Conservation (phyloP, 345 rosid species). For the Salix exigua region DNA sequence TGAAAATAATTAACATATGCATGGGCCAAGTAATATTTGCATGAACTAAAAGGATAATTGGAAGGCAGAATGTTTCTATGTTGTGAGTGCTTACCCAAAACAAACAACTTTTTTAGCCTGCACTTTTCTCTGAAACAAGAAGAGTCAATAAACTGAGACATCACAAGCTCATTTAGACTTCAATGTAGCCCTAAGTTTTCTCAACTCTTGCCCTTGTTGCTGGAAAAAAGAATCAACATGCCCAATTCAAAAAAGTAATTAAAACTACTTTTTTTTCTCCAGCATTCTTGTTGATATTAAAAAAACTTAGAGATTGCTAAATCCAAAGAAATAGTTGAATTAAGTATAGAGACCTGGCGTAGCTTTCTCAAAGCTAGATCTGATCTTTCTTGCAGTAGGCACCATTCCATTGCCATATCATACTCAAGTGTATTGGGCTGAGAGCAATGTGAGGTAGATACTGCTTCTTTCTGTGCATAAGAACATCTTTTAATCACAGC, state of each 20-base stretch:
- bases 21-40: not conserved
- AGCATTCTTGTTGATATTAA: not conserved
- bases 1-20: not conserved
- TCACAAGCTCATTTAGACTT: slow-evolving; percentile 39
- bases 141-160: not conserved
- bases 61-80: not conserved
- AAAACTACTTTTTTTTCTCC: not conserved
- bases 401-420: slow-evolving; percentile 91
- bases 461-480: slow-evolving; percentile 55
- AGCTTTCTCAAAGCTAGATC: slow-evolving; percentile 32
- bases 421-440: slow-evolving; percentile 82
- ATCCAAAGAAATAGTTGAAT: not conserved
- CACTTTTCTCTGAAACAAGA: not conserved
- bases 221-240: slow-evolving; percentile 20
- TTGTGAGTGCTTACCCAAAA: slow-evolving; percentile 15
- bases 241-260: not conserved
- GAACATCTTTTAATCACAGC: not conserved
- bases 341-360: slow-evolving; percentile 37
- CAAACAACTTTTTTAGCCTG: not conserved
- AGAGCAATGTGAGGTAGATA: slow-evolving; percentile 84
- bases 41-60: not conserved
- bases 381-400: slow-evolving; percentile 47
- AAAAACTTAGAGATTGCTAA: not conserved
- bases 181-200: slow-evolving; percentile 32
- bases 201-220: slow-evolving; percentile 57